These are phyloP conservation scores for Dendrocalamus sinicus DNA, from an alignment of 176 grass and related monocot genomes.

Conservation along the genomic window DNA sequence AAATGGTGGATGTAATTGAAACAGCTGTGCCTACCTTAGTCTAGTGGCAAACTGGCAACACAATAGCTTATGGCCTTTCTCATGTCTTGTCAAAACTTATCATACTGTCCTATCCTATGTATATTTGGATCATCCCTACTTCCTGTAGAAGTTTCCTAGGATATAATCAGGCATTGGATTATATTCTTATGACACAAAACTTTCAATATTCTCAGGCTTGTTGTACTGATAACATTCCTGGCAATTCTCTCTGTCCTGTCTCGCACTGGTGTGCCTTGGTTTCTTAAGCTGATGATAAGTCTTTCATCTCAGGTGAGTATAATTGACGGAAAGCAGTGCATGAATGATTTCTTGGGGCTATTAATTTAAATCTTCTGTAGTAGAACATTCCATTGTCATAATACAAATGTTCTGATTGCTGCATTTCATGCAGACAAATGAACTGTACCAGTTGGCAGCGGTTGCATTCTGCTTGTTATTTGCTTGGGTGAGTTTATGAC, in stretches of 20 bases:
- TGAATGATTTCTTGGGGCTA: conserved; percentile 5
- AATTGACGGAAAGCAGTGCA: background rate
- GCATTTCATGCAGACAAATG: conserved; percentile 83
- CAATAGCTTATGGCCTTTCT: conserved; percentile 25
- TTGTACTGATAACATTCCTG: conserved; percentile 79
- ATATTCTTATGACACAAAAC: conserved; percentile 33
- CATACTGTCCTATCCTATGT: background rate
- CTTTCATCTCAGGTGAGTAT: conserved; percentile 90
- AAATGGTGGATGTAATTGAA: conserved; percentile 6
- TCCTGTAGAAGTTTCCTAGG: conserved; percentile 17
- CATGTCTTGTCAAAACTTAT: conserved; percentile 4
- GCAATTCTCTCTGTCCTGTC: conserved; percentile 89
- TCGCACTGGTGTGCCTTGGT: conserved; percentile 89
- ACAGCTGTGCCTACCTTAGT: background rate
- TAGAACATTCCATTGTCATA: conserved; percentile 30
- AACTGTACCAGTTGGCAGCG: conserved; percentile 93
- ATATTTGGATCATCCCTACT: background rate
- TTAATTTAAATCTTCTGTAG: conserved; percentile 14
- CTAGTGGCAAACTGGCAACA: background rate
- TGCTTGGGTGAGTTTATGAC: conserved; percentile 86
- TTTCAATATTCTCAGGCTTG: conserved; percentile 65
- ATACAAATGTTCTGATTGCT: conserved; percentile 47
- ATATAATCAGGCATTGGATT: conserved; percentile 34
- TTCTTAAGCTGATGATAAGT: conserved; percentile 98
- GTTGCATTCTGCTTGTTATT: conserved; percentile 98